Evolutionary conservation across 1,284 basidiomycete species (phyloP), one percentile per base, ranked within the genome.

Genomic region (Chondrostereum purpureum): DNA sequence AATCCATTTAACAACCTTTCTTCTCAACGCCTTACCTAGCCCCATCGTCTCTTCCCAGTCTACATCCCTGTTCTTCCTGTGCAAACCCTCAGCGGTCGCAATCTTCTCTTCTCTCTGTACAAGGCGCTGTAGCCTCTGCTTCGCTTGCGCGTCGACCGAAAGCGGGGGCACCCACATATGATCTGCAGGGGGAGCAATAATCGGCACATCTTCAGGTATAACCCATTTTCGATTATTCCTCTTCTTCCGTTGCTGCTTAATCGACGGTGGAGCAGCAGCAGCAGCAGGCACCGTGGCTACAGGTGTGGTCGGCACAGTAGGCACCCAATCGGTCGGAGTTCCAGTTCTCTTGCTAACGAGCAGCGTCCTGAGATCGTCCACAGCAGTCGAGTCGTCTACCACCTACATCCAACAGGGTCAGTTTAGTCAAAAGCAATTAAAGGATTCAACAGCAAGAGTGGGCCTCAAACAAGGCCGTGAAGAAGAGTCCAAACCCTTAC

Each of bases 131-230:
- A 82, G 56, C 1, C 78, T 61, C 1, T 57, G 50, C 42, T 73
- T 69, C 1, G 77, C 74, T 5, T 58, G 48, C 21, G 67, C 67
- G 43, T 75, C 72, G 1, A 45, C 40, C 10, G 61, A 68, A 13
- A 64, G 51, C 1, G 72, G 65, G 0, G 65, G 57, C 2, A 58
- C 55, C 18, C 66, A 53, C 2, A 60, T 54, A 47, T 63, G 51
- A 3, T 62, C 58, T 1, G 53, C 36, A 0, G 78, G 75, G 2
- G 77, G 78, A 0, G 75, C 75, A n/a, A 80, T 70, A 46, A 77
- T 66, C 0, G 78, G 76, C 0, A 79, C 66, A 38, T 48, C 27
- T n/a, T 12, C 21, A 8, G 37, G 20, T 19, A 44, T 40, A 3
- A 20, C 21, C 17, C 27, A 23, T 6, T 31, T 16, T 24, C n/a